Evolutionary conservation across 371 early-diverging fungal genomes (phyloP).

Genomic region (Phascolomyces articulosus): DNA sequence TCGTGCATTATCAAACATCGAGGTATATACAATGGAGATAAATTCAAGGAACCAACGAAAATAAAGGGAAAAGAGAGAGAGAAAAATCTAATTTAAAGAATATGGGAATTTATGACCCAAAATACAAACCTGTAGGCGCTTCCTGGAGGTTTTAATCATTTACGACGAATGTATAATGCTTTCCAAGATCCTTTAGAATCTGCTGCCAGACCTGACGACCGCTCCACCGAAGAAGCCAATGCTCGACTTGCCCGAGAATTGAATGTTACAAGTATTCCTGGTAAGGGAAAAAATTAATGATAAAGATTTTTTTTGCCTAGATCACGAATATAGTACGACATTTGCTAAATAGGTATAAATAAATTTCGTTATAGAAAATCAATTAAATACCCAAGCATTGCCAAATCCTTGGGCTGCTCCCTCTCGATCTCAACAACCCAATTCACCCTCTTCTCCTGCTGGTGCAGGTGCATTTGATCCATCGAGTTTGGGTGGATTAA

Average conservation of each 20-base stretch:
- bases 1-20: slow-evolving; percentile 85
- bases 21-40: slow-evolving; percentile 47
- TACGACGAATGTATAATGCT: slow-evolving; percentile 78
- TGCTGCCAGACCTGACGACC: slow-evolving; percentile 36
- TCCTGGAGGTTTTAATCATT: slow-evolving; percentile 87
- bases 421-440: slow-evolving; percentile 8
- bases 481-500: neutral
- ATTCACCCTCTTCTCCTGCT: neutral
- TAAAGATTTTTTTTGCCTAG: no score
- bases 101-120: no score
- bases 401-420: slow-evolving; percentile 85
- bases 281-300: slow-evolving; percentile 19
- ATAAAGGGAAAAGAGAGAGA: neutral
- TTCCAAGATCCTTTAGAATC: slow-evolving; percentile 76
- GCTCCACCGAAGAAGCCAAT: slow-evolving; percentile 63
- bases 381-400: slow-evolving; percentile 77
- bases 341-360: neutral
- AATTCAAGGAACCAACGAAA: neutral
- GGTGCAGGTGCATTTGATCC: neutral
- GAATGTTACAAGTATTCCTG: slow-evolving; percentile 63
- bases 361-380: slow-evolving; percentile 37
- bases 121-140: slow-evolving; percentile 36
- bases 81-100: neutral
- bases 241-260: slow-evolving; percentile 72
- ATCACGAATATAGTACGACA: no score